phyloP scores from a whole-genome alignment of 1,284 basidiomycete genomes.

The Malassezia pachydermatis region DNA sequence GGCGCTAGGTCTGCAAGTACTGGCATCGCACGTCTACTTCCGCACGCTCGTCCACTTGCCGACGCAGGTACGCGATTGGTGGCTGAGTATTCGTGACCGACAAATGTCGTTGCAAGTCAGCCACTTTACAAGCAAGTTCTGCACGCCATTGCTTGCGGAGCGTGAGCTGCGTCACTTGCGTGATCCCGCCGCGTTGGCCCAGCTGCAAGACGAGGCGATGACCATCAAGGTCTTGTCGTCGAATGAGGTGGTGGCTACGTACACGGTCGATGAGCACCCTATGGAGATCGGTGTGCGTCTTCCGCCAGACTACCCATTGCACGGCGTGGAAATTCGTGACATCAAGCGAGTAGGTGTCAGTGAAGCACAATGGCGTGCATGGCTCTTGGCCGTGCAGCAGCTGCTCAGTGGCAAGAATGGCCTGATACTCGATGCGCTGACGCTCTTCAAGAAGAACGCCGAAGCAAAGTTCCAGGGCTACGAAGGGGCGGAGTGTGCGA shows the following conservation, averaged over 20 bases:
- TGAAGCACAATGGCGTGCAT: constrained; percentile 82
- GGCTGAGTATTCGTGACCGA: constrained; percentile 75
- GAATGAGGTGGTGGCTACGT: constrained; percentile 54
- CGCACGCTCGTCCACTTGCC: constrained; percentile 38
- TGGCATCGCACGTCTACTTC: constrained; percentile 73
- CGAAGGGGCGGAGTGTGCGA: constrained; percentile 42
- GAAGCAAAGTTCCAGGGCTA: constrained; percentile 45
- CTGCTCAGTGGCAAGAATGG: constrained; percentile 76
- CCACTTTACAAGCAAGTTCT: constrained; percentile 70
- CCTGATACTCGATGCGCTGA: constrained; percentile 78
- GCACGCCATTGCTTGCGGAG: constrained; percentile 78
- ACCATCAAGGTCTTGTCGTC: constrained; percentile 60
- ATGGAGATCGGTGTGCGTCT: constrained; percentile 82
- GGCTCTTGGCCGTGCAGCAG: constrained; percentile 87
- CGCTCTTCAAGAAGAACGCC: constrained; percentile 93
- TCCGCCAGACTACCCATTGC: constrained; percentile 81
- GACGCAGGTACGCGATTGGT: constrained; percentile 59
- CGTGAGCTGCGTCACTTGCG: constrained; percentile 71
- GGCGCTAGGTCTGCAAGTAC: constrained; percentile 53
- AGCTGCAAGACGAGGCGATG: constrained; percentile 70
- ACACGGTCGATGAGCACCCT: constrained; percentile 83
- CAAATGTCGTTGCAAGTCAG: constrained; percentile 68
- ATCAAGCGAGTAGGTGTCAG: constrained; percentile 67
- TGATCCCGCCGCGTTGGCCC: constrained; percentile 57
- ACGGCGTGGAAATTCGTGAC: constrained; percentile 76